Evolutionary conservation across 2,329 filamentous ascomycete genomes (phyloP).

Genomic region (Exophiala xenobiotica): DNA sequence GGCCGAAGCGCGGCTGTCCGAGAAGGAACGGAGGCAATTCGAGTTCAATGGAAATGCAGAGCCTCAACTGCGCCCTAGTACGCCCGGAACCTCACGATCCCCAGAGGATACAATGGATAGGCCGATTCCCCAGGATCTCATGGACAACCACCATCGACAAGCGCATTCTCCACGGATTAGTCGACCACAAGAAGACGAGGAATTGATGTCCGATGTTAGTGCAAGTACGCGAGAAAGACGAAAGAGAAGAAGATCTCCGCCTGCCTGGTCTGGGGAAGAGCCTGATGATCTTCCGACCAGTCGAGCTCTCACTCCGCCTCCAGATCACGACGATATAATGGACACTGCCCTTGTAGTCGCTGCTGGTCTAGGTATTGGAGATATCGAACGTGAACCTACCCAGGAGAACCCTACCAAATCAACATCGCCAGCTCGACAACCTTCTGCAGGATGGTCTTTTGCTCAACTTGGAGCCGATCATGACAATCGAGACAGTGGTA

Average conservation of each 20-base stretch:
- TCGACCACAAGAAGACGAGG: constrained; percentile 2
- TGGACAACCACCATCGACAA: background rate
- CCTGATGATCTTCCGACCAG: constrained; percentile 28
- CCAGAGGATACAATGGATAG: no score
- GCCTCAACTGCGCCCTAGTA: no score
- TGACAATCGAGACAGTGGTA: constrained; percentile 45
- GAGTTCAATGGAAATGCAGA: constrained; percentile 15
- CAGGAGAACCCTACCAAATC: constrained; percentile 7
- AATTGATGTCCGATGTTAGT: constrained; percentile 27
- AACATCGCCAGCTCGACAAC: constrained; percentile 13
- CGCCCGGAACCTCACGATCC: no score
- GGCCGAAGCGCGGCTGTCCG: constrained; percentile 14
- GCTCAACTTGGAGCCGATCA: constrained; percentile 15
- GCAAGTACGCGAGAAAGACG: constrained; percentile 29
- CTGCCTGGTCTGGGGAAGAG: constrained; percentile 26
- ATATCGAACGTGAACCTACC: constrained; percentile 7
- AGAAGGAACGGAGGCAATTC: constrained; percentile 15
- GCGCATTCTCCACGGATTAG: no score
- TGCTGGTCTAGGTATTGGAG: constrained; percentile 28
- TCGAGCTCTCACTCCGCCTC: constrained; percentile 28
- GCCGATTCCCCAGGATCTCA: background rate
- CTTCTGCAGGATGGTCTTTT: constrained; percentile 27
- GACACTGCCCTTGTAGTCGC: constrained; percentile 30
- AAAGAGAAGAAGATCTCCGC: constrained; percentile 27
- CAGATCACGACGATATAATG: constrained; percentile 30